Evolutionary conservation across 805 yeast species (phyloP).

Genomic region (Tetrapisispora iriomotensis): DNA sequence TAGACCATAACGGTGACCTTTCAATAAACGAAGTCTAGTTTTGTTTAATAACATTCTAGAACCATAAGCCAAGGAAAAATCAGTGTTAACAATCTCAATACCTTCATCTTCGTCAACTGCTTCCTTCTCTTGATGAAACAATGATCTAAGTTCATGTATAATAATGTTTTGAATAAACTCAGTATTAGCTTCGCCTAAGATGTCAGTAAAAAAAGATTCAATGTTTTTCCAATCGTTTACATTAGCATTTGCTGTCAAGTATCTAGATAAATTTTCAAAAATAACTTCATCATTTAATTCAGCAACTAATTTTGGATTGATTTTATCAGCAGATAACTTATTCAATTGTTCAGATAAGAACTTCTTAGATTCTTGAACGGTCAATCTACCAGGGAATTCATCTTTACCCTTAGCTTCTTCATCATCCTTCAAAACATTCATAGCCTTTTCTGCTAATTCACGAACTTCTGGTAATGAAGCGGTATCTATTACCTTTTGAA

Average conservation of each 20-base stretch:
- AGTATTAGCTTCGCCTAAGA: constrained; percentile 28
- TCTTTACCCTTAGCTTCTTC: constrained; percentile 42
- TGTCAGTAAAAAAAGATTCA: constrained; percentile 40
- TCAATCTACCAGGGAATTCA: constrained; percentile 66
- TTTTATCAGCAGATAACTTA: constrained; percentile 4
- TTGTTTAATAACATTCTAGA: constrained; percentile 93
- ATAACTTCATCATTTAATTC: constrained; percentile 27
- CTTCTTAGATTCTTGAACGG: constrained; percentile 41
- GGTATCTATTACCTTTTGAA: constrained; percentile 74
- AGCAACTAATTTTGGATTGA: constrained; percentile 5
- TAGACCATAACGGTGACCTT: constrained; percentile 95
- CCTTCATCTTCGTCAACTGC: constrained; percentile 65
- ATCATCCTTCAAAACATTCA: constrained; percentile 72
- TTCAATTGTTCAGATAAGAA: constrained; percentile 29
- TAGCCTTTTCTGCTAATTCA: constrained; percentile 82
- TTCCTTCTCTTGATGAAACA: constrained; percentile 39
- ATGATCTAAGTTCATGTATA: constrained; percentile 42
- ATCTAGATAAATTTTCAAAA: constrained; percentile 40
- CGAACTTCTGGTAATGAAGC: constrained; percentile 96
- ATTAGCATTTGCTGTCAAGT: constrained; percentile 54
- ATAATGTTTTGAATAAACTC: constrained; percentile 32
- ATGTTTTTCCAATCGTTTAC: constrained; percentile 65
- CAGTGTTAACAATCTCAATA: constrained; percentile 84
- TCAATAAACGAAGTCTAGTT: constrained; percentile 74
- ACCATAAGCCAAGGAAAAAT: constrained; percentile 94